Conservation (phyloP, 768 basidiomycete species). For the Tricholoma terreum region DNA sequence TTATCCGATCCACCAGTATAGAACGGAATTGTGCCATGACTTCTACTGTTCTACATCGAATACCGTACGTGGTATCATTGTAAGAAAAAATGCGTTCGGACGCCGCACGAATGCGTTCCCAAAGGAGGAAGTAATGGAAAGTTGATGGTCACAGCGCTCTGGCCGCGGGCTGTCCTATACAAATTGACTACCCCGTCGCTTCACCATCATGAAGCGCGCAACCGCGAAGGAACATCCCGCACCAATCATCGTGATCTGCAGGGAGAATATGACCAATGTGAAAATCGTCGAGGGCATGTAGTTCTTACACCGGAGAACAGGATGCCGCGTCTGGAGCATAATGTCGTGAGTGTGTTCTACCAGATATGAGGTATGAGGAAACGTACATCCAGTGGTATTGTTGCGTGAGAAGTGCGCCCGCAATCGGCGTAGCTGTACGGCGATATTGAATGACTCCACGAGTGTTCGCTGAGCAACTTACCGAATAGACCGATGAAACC, state of each 20-base stretch:
- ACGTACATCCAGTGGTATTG: not conserved
- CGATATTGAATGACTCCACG: not conserved
- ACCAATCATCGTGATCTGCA: not conserved
- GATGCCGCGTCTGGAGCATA: not conserved
- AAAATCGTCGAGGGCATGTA: not conserved
- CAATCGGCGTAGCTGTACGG: slow-evolving; percentile 2
- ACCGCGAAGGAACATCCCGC: not conserved
- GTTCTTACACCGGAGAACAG: not conserved
- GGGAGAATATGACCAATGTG: not conserved
- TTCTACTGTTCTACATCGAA: no score
- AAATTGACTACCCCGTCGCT: not conserved
- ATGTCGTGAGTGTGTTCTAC: not conserved
- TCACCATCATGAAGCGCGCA: not conserved
- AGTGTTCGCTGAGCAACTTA: not conserved
- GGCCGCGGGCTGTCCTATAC: not conserved
- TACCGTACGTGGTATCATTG: no score
- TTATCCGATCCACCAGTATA: no score
- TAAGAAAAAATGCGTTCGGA: no score
- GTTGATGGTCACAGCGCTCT: no score
- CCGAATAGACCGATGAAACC: slow-evolving; percentile 1
- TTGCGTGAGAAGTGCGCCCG: slow-evolving; percentile 3
- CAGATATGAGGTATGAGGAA: not conserved
- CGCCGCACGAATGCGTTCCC: no score
- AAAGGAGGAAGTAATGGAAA: no score
- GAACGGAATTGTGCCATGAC: no score